These are phyloP conservation scores for Rutstroemia sp. DNA, from an alignment of 2,329 filamentous ascomycete genomes.

Conservation along the genomic window DNA sequence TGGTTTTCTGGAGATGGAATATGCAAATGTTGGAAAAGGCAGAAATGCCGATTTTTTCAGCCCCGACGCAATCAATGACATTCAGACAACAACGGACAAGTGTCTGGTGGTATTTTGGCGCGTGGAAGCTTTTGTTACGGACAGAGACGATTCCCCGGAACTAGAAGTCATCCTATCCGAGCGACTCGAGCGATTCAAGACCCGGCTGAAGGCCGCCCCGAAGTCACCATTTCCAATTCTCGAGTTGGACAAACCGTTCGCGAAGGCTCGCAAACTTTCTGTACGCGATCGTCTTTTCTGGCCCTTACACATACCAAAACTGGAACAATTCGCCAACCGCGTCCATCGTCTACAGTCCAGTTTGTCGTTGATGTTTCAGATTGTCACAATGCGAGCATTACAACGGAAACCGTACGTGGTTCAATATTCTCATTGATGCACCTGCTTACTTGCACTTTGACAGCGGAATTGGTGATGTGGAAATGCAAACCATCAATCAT, in stretches of 20 bases:
- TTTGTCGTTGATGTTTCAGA: neutral
- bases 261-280: neutral
- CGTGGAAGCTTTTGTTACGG: neutral
- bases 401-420: neutral
- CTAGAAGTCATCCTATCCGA: neutral
- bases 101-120: slow-evolving; percentile 3
- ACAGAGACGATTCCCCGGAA: neutral
- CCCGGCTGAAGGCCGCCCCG: neutral
- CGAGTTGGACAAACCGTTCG: neutral
- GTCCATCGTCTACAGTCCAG: neutral
- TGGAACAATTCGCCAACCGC: neutral
- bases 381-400: neutral
- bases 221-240: neutral
- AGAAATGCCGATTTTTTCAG: neutral
- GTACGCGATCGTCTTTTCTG: neutral
- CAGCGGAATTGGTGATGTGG: neutral
- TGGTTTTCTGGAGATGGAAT: neutral
- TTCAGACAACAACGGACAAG: neutral
- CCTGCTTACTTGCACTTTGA: neutral
- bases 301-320: neutral
- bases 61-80: neutral
- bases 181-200: neutral
- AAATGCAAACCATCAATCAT: neutral
- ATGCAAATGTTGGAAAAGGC: neutral
- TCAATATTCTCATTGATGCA: neutral